Percentiles rank a stretch among this genome's conserved stretches.
Conservation (phyloP, 768 basidiomycete genomes). For the Mycena kentingensis region DNA sequence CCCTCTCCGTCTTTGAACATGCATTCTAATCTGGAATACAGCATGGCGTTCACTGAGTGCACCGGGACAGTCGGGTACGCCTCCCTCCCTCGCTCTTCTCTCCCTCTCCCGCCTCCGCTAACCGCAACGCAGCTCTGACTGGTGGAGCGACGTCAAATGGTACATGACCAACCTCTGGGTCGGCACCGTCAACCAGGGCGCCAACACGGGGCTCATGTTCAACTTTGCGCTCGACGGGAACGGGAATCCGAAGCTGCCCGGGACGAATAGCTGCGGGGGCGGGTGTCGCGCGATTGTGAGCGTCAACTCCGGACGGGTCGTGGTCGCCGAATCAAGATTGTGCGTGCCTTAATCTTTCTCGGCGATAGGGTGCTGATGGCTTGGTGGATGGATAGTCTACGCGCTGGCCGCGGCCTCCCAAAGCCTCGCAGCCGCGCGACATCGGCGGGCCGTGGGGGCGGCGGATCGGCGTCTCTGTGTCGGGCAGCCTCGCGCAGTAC, state of each 20-base stretch:
- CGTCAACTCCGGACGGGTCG: conserved; percentile 62
- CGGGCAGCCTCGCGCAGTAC: conserved; percentile 56
- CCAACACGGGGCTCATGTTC: conserved; percentile 67
- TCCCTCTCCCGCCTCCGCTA: too few species aligned
- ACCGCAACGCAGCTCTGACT: conserved; percentile 74
- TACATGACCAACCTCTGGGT: conserved; percentile 54
- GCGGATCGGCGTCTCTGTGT: conserved; percentile 64
- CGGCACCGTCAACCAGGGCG: conserved; percentile 40
- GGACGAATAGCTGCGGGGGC: conserved; percentile 60
- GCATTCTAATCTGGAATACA: conserved; percentile 2
- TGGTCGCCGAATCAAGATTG: conserved; percentile 73
- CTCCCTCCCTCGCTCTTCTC: too few species aligned
- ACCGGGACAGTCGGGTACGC: conserved; percentile 16
- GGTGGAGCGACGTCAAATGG: conserved; percentile 84
- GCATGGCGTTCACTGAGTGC: conserved; percentile 18
- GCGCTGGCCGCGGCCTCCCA: conserved; percentile 74
- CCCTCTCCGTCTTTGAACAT: too few species aligned
- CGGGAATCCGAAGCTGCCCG: conserved; percentile 65
- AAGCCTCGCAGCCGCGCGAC: conserved; percentile 74
- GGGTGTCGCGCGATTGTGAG: conserved; percentile 71
- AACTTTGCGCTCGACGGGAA: conserved; percentile 63
- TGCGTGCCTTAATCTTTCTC: background rate
- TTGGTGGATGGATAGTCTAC: conserved; percentile 40
- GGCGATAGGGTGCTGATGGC: background rate
- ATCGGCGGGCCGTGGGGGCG: conserved; percentile 69